A percentile compares a stretch with the other conserved stretches of the same genome.
These are phyloP conservation scores for Cercophora scortea DNA, from an alignment of 495 filamentous ascomycete genomes.

Conservation along the genomic window DNA sequence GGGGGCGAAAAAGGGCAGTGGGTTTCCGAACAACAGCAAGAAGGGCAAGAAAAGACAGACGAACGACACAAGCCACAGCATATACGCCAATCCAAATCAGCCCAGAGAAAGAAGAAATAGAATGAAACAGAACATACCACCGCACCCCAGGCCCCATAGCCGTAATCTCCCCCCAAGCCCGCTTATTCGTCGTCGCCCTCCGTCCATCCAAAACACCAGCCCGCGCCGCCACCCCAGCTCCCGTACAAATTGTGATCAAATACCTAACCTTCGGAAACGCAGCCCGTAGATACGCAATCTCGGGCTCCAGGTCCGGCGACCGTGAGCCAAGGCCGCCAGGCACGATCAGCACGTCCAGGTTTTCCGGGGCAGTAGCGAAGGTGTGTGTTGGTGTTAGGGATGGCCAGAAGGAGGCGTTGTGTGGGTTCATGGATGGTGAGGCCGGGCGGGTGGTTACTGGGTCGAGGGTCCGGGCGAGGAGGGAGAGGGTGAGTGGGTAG, in stretches of 20 bases:
- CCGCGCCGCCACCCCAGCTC: constrained; percentile 34
- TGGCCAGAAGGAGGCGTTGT: constrained; percentile 24
- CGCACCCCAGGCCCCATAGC: constrained; percentile 11
- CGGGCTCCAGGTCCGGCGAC: constrained; percentile 14
- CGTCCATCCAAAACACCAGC: constrained; percentile 43
- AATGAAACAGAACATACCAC: constrained; percentile 7
- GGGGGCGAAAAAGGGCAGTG: no score
- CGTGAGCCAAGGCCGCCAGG: constrained; percentile 48
- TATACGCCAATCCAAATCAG: no score
- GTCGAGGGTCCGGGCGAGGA: constrained; percentile 20
- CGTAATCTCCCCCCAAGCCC: constrained; percentile 34
- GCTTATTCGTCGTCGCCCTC: constrained; percentile 51
- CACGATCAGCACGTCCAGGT: constrained; percentile 50
- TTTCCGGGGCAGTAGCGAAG: constrained; percentile 21
- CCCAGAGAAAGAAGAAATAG: not conserved
- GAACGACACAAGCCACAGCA: no score
- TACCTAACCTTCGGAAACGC: constrained; percentile 33
- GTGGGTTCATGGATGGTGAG: constrained; percentile 6
- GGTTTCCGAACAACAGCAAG: no score
- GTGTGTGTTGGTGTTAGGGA: constrained; percentile 45
- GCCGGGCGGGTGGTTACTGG: constrained; percentile 31
- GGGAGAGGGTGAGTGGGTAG: constrained; percentile 33
- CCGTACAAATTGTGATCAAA: constrained; percentile 48
- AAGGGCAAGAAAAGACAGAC: no score
- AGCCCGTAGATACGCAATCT: constrained; percentile 30